These are phyloP conservation scores for Candida oleophila DNA, from an alignment of 805 yeast genomes.

Conservation along the genomic window DNA sequence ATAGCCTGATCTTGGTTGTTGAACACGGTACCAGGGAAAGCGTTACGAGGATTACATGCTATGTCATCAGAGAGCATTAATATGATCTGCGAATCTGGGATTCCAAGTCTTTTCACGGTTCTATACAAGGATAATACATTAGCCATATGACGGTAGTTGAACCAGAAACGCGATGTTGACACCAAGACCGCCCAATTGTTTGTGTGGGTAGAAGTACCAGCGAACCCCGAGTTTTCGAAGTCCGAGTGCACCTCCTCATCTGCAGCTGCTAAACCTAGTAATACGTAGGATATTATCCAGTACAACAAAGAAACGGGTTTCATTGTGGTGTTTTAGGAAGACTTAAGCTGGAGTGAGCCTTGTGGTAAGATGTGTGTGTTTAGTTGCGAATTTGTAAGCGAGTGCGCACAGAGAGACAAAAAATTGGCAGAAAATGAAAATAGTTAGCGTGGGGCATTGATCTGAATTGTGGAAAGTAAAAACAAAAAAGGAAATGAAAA, in stretches of 20 bases:
- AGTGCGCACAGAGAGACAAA: no score
- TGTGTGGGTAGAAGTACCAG: conserved; percentile 48
- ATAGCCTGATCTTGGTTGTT: conserved; percentile 89
- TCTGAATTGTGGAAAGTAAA: no score
- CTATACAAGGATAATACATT: conserved; percentile 91
- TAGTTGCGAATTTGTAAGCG: neutral
- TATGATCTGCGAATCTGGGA: conserved; percentile 96
- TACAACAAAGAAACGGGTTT: neutral
- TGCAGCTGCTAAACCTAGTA: neutral
- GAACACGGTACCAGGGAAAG: conserved; percentile 94
- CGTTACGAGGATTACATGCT: conserved; percentile 94
- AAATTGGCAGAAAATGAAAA: no score
- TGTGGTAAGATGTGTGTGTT: neutral
- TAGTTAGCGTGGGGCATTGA: no score
- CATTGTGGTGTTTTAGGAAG: neutral
- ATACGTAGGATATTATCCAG: neutral
- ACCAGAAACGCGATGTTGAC: conserved; percentile 97
- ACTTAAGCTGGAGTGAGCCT: neutral
- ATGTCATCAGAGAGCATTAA: conserved; percentile 95
- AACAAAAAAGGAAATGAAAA: no score
- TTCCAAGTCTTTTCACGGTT: conserved; percentile 92
- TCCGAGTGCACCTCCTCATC: neutral
- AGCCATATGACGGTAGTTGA: conserved; percentile 97
- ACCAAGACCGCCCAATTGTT: conserved; percentile 86
- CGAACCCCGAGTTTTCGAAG: conserved; percentile 1